Evolutionary conservation across 331 rosid species (phyloP).

Genomic region (Rosa hybrid): DNA sequence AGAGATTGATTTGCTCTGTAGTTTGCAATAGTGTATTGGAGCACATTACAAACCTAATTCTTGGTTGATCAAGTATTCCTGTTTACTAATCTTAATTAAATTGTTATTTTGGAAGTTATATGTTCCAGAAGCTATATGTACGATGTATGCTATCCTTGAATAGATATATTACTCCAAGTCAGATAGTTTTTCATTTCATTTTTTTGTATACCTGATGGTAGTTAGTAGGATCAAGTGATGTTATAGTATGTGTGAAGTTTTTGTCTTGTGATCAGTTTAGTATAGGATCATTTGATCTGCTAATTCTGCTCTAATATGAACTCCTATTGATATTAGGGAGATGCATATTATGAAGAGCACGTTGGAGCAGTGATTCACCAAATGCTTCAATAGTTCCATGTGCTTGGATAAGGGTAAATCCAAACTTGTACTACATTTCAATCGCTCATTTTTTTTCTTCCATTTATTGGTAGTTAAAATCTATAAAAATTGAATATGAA

Average conservation of each 20-base stretch:
- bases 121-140: conserved; percentile 34
- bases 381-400: too few relatives aligned
- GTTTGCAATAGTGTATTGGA: not conserved
- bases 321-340: too few relatives aligned
- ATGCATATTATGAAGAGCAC: too few relatives aligned
- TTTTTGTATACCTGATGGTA: conserved; percentile 1
- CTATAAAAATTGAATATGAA: too few relatives aligned
- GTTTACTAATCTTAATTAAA: not conserved
- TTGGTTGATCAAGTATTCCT: not conserved
- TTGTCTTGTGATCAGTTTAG: not conserved
- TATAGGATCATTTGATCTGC: conserved; percentile 7
- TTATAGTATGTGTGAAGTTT: not conserved
- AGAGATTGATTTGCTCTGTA: not conserved
- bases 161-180: conserved; percentile 10
- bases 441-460: too few relatives aligned
- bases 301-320: not conserved
- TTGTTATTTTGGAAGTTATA: not conserved
- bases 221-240: not conserved
- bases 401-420: too few relatives aligned
- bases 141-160: conserved; percentile 21
- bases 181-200: conserved; percentile 4
- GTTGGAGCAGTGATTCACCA: too few relatives aligned
- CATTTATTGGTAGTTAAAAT: too few relatives aligned
- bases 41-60: not conserved
- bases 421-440: too few relatives aligned